phyloP scores from a whole-genome alignment of 192 early-diverging fungal genomes.

The Coemansia sp. region DNA sequence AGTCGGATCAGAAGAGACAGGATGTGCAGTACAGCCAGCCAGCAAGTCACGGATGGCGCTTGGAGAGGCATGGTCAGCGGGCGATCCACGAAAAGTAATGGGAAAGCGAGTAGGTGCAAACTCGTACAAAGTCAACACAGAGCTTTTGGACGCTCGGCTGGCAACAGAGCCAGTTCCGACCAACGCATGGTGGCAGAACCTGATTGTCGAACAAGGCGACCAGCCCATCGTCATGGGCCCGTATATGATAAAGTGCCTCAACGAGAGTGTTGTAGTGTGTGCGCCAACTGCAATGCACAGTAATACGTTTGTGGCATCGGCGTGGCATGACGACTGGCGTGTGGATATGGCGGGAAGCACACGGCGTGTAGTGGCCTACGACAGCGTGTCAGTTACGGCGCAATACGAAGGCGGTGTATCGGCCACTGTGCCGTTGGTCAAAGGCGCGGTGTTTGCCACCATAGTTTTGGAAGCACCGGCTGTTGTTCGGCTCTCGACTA shows the following conservation, averaged over 20 bases:
- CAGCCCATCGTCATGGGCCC: conserved; percentile 43
- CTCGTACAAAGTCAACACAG: conserved; percentile 17
- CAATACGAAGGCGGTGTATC: background rate
- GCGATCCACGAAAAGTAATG: conserved; percentile 6
- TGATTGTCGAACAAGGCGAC: conserved; percentile 34
- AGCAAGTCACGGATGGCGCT: background rate
- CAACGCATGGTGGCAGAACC: conserved; percentile 55
- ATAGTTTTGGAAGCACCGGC: conserved; percentile 17
- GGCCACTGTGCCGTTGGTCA: conserved; percentile 34
- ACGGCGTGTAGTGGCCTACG: conserved; percentile 23
- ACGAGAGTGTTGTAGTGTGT: conserved; percentile 13
- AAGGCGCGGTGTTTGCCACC: conserved; percentile 48
- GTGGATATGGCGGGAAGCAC: conserved; percentile 11
- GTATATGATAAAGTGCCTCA: conserved; percentile 37
- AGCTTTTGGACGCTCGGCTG: conserved; percentile 15
- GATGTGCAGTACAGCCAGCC: background rate
- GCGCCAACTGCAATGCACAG: conserved; percentile 24
- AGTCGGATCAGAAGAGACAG: background rate
- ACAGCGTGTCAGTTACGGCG: conserved; percentile 41
- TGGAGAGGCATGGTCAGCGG: conserved; percentile 13
- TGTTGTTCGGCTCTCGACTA: conserved; percentile 17
- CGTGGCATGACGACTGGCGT: conserved; percentile 44
- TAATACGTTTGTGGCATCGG: conserved; percentile 21
- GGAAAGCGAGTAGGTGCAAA: conserved; percentile 5
- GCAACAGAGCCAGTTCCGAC: conserved; percentile 25